Evolutionary conservation across 164 flowering plant genomes (phyloP).

Genomic region (Taxillus chinensis): DNA sequence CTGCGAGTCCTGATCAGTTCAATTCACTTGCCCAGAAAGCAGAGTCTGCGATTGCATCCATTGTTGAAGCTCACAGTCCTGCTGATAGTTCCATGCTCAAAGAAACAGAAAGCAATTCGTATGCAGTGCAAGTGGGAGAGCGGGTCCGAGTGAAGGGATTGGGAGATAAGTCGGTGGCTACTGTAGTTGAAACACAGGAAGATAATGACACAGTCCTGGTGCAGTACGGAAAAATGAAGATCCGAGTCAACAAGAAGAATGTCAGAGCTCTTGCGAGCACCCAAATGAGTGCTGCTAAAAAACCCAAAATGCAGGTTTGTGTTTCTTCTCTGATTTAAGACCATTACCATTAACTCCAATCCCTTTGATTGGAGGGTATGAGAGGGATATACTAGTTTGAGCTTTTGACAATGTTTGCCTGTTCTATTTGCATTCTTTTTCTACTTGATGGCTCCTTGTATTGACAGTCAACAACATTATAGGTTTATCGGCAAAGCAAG

Average conservation of each 20-base stretch:
- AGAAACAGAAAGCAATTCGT: constrained; percentile 19
- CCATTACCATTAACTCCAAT: too few relatives aligned
- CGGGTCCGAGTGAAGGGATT: constrained; percentile 53
- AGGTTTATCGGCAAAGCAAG: constrained; percentile 22
- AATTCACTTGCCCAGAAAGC: constrained; percentile 46
- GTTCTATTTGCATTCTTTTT: background rate
- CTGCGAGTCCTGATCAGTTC: constrained; percentile 30
- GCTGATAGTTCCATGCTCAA: constrained; percentile 11
- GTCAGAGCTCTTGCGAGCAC: constrained; percentile 28
- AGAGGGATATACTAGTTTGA: too few relatives aligned
- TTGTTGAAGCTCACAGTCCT: constrained; percentile 37
- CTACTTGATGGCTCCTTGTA: too few relatives aligned
- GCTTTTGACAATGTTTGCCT: too few relatives aligned
- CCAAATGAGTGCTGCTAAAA: constrained; percentile 15
- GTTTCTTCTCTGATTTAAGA: background rate
- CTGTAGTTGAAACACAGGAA: constrained; percentile 60
- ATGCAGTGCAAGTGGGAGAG: constrained; percentile 60
- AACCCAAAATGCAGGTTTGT: constrained; percentile 39
- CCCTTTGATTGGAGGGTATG: too few relatives aligned
- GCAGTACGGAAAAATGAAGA: constrained; percentile 65
- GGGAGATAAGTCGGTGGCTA: constrained; percentile 55
- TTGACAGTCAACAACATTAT: constrained; percentile 4
- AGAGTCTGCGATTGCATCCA: constrained; percentile 58
- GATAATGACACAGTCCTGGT: constrained; percentile 57
- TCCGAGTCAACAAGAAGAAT: constrained; percentile 43